These are phyloP conservation scores for Adiantum capillusveneris DNA, from an alignment of 75 land plant genomes.

Conservation along the genomic window DNA sequence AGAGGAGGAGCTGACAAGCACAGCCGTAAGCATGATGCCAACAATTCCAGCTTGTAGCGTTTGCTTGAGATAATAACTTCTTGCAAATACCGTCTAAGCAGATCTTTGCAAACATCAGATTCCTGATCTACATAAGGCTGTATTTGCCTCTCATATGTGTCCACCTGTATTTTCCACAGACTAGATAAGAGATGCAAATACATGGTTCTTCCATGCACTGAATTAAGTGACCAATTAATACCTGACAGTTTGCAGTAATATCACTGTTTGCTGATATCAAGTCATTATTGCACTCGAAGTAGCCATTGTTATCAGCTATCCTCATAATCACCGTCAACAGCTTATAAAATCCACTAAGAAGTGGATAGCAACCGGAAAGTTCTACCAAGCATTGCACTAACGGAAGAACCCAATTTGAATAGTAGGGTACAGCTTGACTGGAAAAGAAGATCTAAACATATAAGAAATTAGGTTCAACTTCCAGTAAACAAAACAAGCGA, in stretches of 20 bases:
- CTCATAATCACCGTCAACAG: conserved; percentile 22
- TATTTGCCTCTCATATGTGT: conserved; percentile 8
- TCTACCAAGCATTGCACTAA: conserved; percentile 29
- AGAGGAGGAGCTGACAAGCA: conserved; percentile 42
- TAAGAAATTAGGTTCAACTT: too few species aligned
- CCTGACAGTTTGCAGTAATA: too few species aligned
- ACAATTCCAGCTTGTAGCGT: conserved; percentile 42
- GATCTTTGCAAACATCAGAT: conserved; percentile 16
- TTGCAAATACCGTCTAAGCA: conserved; percentile 24
- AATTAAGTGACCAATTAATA: too few species aligned
- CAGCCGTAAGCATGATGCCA: conserved; percentile 36
- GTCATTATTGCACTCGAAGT: conserved; percentile 7
- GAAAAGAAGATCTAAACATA: too few species aligned
- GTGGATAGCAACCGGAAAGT: conserved; percentile 39
- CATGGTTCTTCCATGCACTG: not conserved
- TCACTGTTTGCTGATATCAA: too few species aligned
- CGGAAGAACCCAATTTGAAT: conserved; percentile 35
- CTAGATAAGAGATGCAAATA: not conserved
- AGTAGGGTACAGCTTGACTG: conserved; percentile 26
- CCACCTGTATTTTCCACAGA: not conserved
- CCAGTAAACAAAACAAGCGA: too few species aligned
- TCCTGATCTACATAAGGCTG: conserved; percentile 8
- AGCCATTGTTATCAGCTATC: conserved; percentile 25
- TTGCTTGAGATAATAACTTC: conserved; percentile 36
- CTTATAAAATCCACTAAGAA: conserved; percentile 46